Base-by-base conservation (phyloP, 2,329 filamentous ascomycete species). In the Incumbomyces delicatus region DNA sequence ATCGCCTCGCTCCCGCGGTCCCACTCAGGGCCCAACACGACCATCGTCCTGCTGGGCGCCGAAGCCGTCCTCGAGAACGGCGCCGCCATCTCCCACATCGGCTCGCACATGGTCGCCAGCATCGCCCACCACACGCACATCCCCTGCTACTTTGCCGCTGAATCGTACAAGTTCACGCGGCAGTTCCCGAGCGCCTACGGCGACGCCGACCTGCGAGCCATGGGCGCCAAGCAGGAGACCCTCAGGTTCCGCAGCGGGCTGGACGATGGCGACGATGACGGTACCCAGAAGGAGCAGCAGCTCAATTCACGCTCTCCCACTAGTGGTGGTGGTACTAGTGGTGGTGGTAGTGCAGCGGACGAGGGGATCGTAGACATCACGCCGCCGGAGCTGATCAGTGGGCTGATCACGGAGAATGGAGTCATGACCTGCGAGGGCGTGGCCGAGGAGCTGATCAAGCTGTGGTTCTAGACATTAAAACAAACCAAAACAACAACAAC, bases 91-190 rank as follows among this genome's bases (percentile, higher is more conserved):
- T 90, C 85, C 18, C 75, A 89, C 41, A 77, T 96, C 67, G 90
- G 90, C 20, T 83, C 80, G 3, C 90, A 86, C 57, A 88, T 95
- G 69, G 83, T 96, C 57, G 89, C 87, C 1, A 71, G 87, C 56
- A 70, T 95, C 44, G 88, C 89, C 4, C 81, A 82, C 58, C 76
- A 76, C 12, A 75, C 77, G 51, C 78, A 81, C 33, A 81, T 86
- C 52, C 85, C 85, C 0, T 87, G 96, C 57, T 95, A 94, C 60
- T 88, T 95, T 14, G 88, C 92, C 4, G 85, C 85, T 1, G 92
- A 98, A 70, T 94, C 86, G 58, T 92, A 98, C 72, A 98, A 98
- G 69, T 95, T 98, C 61, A 87, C 94, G 38, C 77, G 88, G 58
- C 75, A 92, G 46, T 92, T 89, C 58, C 87, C 90, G 1, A 69